Evolutionary conservation across 805 yeast species (phyloP), one percentile per base, ranked within the genome.

Genomic region (Candida fluviatilis): DNA sequence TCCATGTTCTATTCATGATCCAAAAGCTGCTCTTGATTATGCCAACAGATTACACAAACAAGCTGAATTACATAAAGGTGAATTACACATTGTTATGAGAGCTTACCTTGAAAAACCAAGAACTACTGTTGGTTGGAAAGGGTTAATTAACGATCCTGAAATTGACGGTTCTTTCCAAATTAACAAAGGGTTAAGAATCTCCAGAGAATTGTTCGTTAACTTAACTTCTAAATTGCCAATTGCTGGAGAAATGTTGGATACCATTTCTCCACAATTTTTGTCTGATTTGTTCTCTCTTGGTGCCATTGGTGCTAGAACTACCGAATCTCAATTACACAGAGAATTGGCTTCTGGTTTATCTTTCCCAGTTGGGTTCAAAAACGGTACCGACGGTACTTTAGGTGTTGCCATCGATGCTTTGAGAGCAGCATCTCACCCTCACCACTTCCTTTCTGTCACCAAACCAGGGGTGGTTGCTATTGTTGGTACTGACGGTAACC

Each of bases 51-150:
- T 91, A 41, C 64, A 76, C 31, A 70, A 69, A 38, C 58, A 82
- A 26, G 66, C 84, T 31, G 78, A 78, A 40, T 73, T 79, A 55
- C 70, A 84, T 46, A 72, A 82, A 47, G 80, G 76, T 34, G 96
- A 91, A 50, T 73, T 93, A 43, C 77, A 81, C 40, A 82, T 93
- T 42, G 82, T 93, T 45, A 93, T 93, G 99, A 82, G 99, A 69
- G 98, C 98, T 3, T 93, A 93, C 71, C 74, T 93, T 55, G 99
- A 91, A 64, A 91, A 91, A 67, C 99, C 99, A 52, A 81, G 99
- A 68, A 91, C 99, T 36, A 91, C 98, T 19, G 98, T 93, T 33
- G 99, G 99, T 43, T 91, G 99, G 99, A 91, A 91, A 69, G 99
- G 99, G 51, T 74, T 91, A 49, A 93, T 91, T 55, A 91, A 91